Conservation (phyloP, 1,284 basidiomycete species). For the Fomitopsis palustris region DNA sequence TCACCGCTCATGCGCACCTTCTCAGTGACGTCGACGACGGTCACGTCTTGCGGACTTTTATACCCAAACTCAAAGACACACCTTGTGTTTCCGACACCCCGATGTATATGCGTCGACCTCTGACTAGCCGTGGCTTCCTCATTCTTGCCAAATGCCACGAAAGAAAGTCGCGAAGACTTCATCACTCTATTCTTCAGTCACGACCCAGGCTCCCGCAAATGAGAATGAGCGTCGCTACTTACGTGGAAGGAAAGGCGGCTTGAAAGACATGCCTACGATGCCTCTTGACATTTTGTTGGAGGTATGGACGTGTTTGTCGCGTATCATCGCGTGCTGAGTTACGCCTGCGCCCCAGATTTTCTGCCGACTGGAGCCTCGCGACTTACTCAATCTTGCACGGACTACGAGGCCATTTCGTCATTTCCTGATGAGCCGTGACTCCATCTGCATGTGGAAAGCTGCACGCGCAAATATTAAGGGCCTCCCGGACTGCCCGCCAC, state of each 20-base stretch:
- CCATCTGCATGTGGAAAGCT: conserved; percentile 12
- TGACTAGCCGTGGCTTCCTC: no score
- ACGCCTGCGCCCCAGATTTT: conserved; percentile 12
- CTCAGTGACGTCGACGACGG: no score
- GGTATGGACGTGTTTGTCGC: not conserved
- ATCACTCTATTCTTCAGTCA: no score
- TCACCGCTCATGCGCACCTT: no score
- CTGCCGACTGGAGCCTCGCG: conserved; percentile 11
- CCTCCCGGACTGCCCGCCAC: conserved; percentile 16
- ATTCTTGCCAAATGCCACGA: no score
- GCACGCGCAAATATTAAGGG: conserved; percentile 10
- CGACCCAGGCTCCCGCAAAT: no score
- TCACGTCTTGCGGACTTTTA: no score
- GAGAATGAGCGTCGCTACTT: not conserved
- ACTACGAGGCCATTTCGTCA: conserved; percentile 14
- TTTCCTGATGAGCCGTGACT: conserved; percentile 14
- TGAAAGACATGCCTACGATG: conserved; percentile 13
- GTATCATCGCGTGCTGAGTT: not conserved
- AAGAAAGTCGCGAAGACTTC: no score
- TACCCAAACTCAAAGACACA: no score
- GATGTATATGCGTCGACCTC: no score
- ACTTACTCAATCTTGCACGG: conserved; percentile 17
- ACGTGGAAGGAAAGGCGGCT: conserved; percentile 8
- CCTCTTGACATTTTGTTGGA: conserved; percentile 12
- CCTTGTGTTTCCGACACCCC: no score